Conservation (phyloP, 148 eudicot species). For the Persicaria maculosa region DNA sequence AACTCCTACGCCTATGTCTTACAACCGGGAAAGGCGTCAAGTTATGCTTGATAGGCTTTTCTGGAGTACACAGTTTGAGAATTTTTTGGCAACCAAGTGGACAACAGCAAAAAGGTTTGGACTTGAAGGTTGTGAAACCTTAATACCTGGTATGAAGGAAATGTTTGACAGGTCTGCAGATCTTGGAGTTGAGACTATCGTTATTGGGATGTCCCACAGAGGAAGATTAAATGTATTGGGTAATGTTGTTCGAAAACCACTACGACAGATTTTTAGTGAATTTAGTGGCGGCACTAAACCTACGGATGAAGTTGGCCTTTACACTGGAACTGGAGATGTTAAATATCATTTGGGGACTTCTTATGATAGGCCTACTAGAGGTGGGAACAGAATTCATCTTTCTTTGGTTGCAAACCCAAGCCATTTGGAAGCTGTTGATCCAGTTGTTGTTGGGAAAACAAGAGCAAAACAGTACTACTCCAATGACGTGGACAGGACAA, state of each 20-base stretch:
- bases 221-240: constrained; percentile 85
- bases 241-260: constrained; percentile 84
- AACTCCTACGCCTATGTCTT: constrained; percentile 66
- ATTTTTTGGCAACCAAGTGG: constrained; percentile 91
- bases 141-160: constrained; percentile 95
- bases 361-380: constrained; percentile 84
- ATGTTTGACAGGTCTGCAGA: constrained; percentile 93
- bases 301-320: constrained; percentile 69
- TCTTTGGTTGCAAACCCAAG: constrained; percentile 92
- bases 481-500: constrained; percentile 60
- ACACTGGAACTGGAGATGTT: constrained; percentile 89
- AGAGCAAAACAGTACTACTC: constrained; percentile 86
- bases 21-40: constrained; percentile 69
- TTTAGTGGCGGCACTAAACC: constrained; percentile 82
- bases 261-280: constrained; percentile 78
- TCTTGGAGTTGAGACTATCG: constrained; percentile 85
- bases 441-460: constrained; percentile 89
- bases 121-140: constrained; percentile 89
- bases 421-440: constrained; percentile 93
- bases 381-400: constrained; percentile 86
- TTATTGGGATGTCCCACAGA: constrained; percentile 92
- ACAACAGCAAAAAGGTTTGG: constrained; percentile 91
- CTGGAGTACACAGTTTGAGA: constrained; percentile 93
- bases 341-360: constrained; percentile 93
- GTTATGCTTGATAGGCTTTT: constrained; percentile 84